Conservation (phyloP, 1,139 yeast species). For the Arxiozyma heterogenica region DNA sequence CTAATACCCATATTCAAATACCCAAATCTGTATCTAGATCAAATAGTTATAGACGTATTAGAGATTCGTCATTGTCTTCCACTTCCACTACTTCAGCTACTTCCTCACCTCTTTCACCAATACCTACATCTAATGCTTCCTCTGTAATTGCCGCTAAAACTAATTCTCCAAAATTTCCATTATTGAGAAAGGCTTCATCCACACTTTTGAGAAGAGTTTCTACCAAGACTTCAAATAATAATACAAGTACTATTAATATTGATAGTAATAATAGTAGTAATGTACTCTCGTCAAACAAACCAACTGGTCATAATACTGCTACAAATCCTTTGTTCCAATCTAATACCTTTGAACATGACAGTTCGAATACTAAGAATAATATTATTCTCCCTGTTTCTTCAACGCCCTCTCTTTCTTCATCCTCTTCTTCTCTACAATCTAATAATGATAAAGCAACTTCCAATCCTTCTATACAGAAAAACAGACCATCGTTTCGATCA, state of each 20-base stretch:
- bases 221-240: constrained; percentile 5
- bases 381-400: neutral
- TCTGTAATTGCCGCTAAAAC: neutral
- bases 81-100: neutral
- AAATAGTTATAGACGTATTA: neutral
- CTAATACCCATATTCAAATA: neutral
- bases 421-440: neutral
- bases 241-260: neutral
- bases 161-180: constrained; percentile 17
- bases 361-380: neutral
- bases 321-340: neutral
- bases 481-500: neutral
- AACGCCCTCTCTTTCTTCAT: neutral
- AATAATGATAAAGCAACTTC: neutral
- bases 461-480: neutral
- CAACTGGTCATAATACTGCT: neutral
- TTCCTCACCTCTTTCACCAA: neutral
- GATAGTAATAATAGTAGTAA: neutral
- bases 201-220: constrained; percentile 25
- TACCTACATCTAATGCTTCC: neutral
- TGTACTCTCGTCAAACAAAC: constrained; percentile 1
- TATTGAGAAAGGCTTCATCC: constrained; percentile 28
- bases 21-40: constrained; percentile 1
- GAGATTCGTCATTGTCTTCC: neutral
- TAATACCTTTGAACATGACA: neutral